Percentiles rank a stretch among this genome's conserved stretches.
Evolutionary conservation across 2,329 filamentous ascomycete species (phyloP).

Genomic region (Hypoxylon sp.): DNA sequence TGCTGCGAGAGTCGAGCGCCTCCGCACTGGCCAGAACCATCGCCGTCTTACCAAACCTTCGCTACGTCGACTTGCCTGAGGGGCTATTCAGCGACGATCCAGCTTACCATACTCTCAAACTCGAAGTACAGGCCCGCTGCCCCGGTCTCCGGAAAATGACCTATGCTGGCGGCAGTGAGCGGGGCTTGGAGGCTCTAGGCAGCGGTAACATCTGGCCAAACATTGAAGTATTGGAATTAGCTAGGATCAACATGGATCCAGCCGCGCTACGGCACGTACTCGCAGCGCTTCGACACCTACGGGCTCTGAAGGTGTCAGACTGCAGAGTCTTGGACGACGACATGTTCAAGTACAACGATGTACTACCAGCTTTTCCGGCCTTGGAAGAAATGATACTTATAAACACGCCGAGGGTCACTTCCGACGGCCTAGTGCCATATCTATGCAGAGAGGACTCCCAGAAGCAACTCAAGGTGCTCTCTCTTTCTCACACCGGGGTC

Average conservation of each 20-base stretch:
- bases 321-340: conserved; percentile 81
- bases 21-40: conserved; percentile 88
- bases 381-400: conserved; percentile 81
- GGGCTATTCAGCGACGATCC: conserved; percentile 88
- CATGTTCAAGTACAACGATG: conserved; percentile 77
- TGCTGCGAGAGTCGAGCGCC: conserved; percentile 91
- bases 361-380: conserved; percentile 80
- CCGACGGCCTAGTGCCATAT: conserved; percentile 78
- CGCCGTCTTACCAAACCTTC: conserved; percentile 85
- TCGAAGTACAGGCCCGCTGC: conserved; percentile 88
- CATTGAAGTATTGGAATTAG: conserved; percentile 81
- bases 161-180: conserved; percentile 84
- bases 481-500: conserved; percentile 80
- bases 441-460: conserved; percentile 73
- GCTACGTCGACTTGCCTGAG: conserved; percentile 91
- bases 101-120: conserved; percentile 79
- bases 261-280: conserved; percentile 79
- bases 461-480: conserved; percentile 75
- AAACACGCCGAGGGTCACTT: conserved; percentile 79
- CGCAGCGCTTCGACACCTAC: conserved; percentile 75
- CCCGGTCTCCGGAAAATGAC: conserved; percentile 90
- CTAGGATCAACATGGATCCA: conserved; percentile 78
- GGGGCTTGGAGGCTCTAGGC: conserved; percentile 79
- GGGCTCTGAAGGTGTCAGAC: conserved; percentile 81
- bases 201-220: conserved; percentile 76